phyloP scores from a whole-genome alignment of 305 asterid genomes.

The Fraxinus sp. region DNA sequence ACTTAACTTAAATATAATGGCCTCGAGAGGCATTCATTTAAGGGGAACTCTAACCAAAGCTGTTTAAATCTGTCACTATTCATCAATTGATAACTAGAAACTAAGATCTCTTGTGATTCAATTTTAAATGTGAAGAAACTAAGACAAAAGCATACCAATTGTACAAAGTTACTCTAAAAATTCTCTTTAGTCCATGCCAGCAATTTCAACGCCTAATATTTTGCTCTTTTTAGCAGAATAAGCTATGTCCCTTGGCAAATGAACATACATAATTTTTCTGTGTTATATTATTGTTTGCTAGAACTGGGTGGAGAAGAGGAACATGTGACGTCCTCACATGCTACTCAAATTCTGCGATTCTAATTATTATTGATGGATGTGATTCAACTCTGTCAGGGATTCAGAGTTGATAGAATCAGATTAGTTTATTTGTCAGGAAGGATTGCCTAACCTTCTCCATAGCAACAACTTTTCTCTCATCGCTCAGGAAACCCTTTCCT shows the following conservation, averaged over 20 bases:
- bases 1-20: conserved; percentile 4
- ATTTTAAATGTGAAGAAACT: not conserved
- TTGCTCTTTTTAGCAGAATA: conserved; percentile 1
- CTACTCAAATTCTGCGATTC: not conserved
- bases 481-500: not conserved
- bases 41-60: conserved; percentile 4
- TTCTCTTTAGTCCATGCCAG: not conserved
- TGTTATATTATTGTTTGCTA: not conserved
- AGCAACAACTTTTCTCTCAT: not conserved
- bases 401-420: not conserved
- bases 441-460: not conserved
- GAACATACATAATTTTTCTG: not conserved
- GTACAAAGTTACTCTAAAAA: not conserved
- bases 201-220: not conserved
- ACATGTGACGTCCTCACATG: not conserved
- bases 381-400: not conserved
- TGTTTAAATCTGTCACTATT: not conserved
- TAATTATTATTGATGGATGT: conserved; percentile 2
- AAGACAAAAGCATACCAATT: not conserved
- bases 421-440: not conserved
- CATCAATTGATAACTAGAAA: not conserved
- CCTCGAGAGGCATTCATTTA: conserved; percentile 1
- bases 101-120: not conserved
- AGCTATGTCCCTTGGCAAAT: not conserved
- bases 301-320: not conserved